Conservation (phyloP, 164 flowering plant species). For the Amborella trichopoda region DNA sequence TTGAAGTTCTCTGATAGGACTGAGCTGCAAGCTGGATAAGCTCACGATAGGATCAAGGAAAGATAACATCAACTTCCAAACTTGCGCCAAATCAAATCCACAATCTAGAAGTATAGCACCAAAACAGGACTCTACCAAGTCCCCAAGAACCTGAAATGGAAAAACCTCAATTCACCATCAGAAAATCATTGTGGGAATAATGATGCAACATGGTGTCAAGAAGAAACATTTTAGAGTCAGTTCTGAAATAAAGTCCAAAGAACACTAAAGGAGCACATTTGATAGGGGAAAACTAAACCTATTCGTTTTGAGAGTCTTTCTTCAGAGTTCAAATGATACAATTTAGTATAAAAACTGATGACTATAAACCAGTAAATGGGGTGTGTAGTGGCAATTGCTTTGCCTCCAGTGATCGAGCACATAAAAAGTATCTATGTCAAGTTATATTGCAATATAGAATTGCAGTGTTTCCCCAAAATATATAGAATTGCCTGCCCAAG, state of each 20-base stretch:
- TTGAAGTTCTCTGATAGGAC: slow-evolving; percentile 59
- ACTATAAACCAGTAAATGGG: too few species aligned
- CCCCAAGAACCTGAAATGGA: slow-evolving; percentile 67
- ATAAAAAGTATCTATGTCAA: too few species aligned
- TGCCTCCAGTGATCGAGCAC: too few species aligned
- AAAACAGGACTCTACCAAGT: slow-evolving; percentile 83
- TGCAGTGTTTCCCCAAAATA: too few species aligned
- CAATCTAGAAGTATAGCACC: slow-evolving; percentile 84
- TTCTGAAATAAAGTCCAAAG: neutral
- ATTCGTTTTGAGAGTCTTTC: neutral
- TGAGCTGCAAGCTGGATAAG: slow-evolving; percentile 41
- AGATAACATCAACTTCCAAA: slow-evolving; percentile 56
- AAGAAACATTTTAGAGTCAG: neutral
- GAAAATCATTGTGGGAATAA: neutral
- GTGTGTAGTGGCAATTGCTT: too few species aligned
- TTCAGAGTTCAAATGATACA: neutral
- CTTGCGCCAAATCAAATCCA: slow-evolving; percentile 54
- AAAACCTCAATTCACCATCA: neutral
- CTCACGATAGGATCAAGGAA: slow-evolving; percentile 48
- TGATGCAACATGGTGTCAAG: neutral
- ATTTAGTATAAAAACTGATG: too few species aligned
- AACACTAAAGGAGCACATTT: neutral
- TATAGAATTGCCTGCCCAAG: too few species aligned
- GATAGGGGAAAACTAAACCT: neutral
- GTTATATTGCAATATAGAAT: too few species aligned